Base-by-base conservation (phyloP, 345 rosid genomes). In the Eucalyptus paniculata region DNA sequence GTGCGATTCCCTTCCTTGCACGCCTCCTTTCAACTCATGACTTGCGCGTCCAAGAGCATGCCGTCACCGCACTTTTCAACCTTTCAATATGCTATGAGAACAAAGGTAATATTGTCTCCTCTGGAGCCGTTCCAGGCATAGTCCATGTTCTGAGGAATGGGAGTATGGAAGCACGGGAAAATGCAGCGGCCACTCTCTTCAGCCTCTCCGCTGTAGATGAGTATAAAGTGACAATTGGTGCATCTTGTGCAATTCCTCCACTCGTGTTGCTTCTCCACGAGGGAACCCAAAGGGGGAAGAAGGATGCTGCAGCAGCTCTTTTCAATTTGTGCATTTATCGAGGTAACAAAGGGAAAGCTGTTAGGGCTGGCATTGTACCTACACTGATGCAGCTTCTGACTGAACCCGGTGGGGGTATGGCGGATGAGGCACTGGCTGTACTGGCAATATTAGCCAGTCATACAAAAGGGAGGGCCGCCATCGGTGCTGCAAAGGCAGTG, bases 301-400 rank as follows among this genome's bases (percentile, higher is more conserved):
- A 98, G 92, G 99, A 98, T 87, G 99, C 99, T 23, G 99, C 99
- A 3, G 97, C 99, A 54, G 99, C 99, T 44, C 96, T 98, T 42
- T 98, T 97, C 93, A 98, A 98, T 91, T 91, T 98, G 93, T 97
- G 99, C 92, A 97, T 98, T 58, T 97, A 94, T 92, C 99, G 93
- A 93, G 99, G 99, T 88, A 98, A 98, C 96, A 98, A 96, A 90
- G 99, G 99, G 58, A 98, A 95, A 94, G 99, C 99, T 18, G 97
- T 97, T 62, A 94, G 96, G 87, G 99, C 99, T 47, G 98, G 99
- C 72, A 94, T 96, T 87, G 94, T 96, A 58, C 96, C 97, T 28
- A 94, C 94, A 0, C 90, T 97, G 88, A 93, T 95, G 92, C 89
- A 86, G 67, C 91, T 97, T 87, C 92, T 97, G 86, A 96, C 96